Percentiles rank a stretch among this genome's conserved stretches.
phyloP scores from a whole-genome alignment of 306 rosid genomes.

The Prunus padus region DNA sequence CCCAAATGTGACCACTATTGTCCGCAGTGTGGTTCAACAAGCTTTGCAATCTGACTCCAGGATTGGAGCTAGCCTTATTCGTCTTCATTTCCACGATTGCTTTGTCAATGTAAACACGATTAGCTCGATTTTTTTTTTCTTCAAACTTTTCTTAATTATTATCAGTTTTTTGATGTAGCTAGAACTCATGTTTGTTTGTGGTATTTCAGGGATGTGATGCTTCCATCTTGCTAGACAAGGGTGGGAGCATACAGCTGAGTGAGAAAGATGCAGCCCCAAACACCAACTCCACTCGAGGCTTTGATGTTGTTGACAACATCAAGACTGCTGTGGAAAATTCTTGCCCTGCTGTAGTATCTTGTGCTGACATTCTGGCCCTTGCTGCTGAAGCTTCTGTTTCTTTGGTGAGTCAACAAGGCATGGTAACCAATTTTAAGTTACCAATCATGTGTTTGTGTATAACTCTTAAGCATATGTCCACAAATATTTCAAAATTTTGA shows the following conservation, averaged over 20 bases:
- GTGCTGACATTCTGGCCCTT: slow-evolving; percentile 74
- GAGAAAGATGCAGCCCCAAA: slow-evolving; percentile 70
- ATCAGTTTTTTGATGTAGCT: background rate
- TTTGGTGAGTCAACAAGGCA: slow-evolving; percentile 38
- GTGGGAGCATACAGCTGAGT: slow-evolving; percentile 48
- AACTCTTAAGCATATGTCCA: background rate
- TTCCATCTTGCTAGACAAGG: slow-evolving; percentile 55
- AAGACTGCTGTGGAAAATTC: slow-evolving; percentile 60
- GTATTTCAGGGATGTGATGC: slow-evolving; percentile 65
- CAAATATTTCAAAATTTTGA: background rate
- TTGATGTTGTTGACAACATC: slow-evolving; percentile 55
- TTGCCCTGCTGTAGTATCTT: slow-evolving; percentile 61
- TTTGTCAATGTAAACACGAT: slow-evolving; percentile 51
- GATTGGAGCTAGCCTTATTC: slow-evolving; percentile 58
- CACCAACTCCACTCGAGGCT: slow-evolving; percentile 45
- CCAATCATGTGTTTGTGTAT: background rate
- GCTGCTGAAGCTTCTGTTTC: slow-evolving; percentile 62
- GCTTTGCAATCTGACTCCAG: slow-evolving; percentile 60
- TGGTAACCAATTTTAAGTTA: background rate
- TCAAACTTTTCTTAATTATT: background rate
- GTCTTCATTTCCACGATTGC: slow-evolving; percentile 72
- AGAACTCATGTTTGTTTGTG: too few species aligned
- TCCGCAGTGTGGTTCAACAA: slow-evolving; percentile 38
- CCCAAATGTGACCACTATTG: slow-evolving; percentile 55
- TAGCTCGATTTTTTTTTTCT: background rate